Evolutionary conservation across 441 rosid species (phyloP).

Genomic region (Melastoma candidum): DNA sequence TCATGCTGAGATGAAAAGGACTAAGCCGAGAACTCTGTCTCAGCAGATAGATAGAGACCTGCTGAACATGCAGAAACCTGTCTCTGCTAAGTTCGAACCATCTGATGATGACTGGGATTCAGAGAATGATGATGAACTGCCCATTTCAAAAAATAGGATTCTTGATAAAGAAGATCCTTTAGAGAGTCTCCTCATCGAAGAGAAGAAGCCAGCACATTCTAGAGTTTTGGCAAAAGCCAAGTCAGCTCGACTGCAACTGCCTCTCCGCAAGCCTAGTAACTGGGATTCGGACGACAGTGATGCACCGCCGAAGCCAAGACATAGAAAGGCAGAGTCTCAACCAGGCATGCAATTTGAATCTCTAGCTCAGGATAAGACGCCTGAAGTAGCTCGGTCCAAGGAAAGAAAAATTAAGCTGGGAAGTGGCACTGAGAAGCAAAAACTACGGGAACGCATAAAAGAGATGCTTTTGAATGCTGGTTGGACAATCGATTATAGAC

Average conservation of each 20-base stretch:
- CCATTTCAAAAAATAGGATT: not conserved
- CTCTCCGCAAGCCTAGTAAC: constrained; percentile 21
- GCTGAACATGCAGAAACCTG: constrained; percentile 9
- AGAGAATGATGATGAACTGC: not conserved
- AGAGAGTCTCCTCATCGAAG: constrained; percentile 32
- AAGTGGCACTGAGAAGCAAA: constrained; percentile 95
- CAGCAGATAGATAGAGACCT: constrained; percentile 2
- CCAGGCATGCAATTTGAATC: not conserved
- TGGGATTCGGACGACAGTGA: constrained; percentile 54
- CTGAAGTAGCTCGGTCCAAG: constrained; percentile 29
- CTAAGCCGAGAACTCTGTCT: constrained; percentile 1
- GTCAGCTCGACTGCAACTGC: constrained; percentile 25
- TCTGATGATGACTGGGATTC: constrained; percentile 8
- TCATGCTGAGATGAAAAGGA: constrained; percentile 5
- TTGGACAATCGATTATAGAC: constrained; percentile 94
- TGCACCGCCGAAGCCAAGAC: constrained; percentile 21
- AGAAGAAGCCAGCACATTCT: constrained; percentile 31
- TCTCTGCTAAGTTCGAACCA: constrained; percentile 4
- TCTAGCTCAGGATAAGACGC: constrained; percentile 11
- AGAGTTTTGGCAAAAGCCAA: constrained; percentile 25
- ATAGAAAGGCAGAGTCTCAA: not conserved
- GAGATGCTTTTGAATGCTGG: constrained; percentile 88
- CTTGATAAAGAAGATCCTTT: constrained; percentile 21
- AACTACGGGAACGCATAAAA: constrained; percentile 80
- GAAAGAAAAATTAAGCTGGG: constrained; percentile 69